Percentiles rank a stretch among this genome's conserved stretches.
Evolutionary conservation across 208 protist genomes (phyloP).

Genomic region (Trypanosoma rangeli): DNA sequence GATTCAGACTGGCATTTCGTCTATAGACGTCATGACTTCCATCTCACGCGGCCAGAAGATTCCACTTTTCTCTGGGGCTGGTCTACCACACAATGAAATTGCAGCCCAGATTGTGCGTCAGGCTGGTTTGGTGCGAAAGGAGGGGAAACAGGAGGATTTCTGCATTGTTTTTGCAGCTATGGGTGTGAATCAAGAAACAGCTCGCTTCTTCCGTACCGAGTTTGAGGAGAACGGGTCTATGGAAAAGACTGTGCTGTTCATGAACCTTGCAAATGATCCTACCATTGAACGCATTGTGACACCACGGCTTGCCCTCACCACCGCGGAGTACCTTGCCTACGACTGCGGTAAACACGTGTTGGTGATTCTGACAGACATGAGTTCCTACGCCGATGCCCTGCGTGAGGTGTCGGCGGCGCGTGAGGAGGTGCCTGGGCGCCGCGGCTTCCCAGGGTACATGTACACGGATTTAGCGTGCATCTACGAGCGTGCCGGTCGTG

Average conservation of each 20-base stretch:
- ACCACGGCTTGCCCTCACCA: constrained; percentile 99
- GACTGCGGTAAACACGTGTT: constrained; percentile 99
- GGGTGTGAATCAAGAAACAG: constrained; percentile 99
- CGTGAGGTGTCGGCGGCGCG: constrained; percentile 99
- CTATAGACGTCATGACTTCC: constrained; percentile 99
- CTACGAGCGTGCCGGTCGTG: constrained; percentile 99
- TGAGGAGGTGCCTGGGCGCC: constrained; percentile 99
- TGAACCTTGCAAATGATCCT: constrained; percentile 99
- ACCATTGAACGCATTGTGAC: constrained; percentile 99
- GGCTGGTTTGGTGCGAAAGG: constrained; percentile 97
- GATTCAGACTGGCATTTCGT: constrained; percentile 99
- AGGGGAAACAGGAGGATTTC: constrained; percentile 96
- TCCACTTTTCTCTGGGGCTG: constrained; percentile 99
- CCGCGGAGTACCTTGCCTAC: constrained; percentile 99
- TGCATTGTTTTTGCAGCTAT: constrained; percentile 99
- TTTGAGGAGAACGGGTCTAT: constrained; percentile 99
- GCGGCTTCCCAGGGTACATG: constrained; percentile 99
- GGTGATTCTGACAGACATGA: constrained; percentile 99
- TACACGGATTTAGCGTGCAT: constrained; percentile 99
- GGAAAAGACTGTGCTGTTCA: constrained; percentile 97
- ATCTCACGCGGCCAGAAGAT: constrained; percentile 99
- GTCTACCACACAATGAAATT: constrained; percentile 99
- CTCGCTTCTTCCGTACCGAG: constrained; percentile 99
- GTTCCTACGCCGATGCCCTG: constrained; percentile 99
- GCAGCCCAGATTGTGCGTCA: constrained; percentile 99